Conservation (phyloP, 495 filamentous ascomycete genomes). For the Pyrenula massariospora region DNA sequence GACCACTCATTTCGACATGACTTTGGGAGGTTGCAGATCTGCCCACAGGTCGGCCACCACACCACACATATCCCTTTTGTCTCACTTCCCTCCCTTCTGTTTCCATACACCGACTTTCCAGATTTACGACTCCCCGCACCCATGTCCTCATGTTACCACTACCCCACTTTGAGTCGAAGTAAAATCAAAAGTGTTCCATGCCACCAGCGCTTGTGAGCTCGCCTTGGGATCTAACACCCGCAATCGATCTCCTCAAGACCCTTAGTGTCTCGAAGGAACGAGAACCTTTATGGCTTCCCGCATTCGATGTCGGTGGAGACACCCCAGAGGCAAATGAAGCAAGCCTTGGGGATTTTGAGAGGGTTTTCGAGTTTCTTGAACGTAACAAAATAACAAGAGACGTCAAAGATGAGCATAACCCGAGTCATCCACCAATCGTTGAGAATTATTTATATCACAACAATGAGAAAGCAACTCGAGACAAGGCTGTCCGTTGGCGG, state of each 20-base stretch:
- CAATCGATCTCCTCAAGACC: constrained; percentile 29
- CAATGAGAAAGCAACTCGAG: neutral
- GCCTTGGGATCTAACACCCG: constrained; percentile 37
- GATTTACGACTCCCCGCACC: no score
- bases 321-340: neutral
- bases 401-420: neutral
- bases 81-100: no score
- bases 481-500: constrained; percentile 20
- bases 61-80: no score
- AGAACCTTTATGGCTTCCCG: neutral
- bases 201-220: constrained; percentile 13
- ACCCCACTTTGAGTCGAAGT: neutral
- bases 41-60: no score
- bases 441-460: neutral
- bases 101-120: no score
- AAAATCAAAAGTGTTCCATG: constrained; percentile 5
- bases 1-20: no score
- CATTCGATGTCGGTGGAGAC: neutral
- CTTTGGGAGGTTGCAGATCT: no score
- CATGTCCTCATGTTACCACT: neutral
- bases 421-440: neutral
- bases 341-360: constrained; percentile 29
- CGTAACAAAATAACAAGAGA: neutral
- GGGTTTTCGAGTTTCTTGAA: constrained; percentile 26
- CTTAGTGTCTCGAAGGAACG: neutral